Evolutionary conservation across 1,139 yeast genomes (phyloP).

Genomic region (Eremothecium gossypii): DNA sequence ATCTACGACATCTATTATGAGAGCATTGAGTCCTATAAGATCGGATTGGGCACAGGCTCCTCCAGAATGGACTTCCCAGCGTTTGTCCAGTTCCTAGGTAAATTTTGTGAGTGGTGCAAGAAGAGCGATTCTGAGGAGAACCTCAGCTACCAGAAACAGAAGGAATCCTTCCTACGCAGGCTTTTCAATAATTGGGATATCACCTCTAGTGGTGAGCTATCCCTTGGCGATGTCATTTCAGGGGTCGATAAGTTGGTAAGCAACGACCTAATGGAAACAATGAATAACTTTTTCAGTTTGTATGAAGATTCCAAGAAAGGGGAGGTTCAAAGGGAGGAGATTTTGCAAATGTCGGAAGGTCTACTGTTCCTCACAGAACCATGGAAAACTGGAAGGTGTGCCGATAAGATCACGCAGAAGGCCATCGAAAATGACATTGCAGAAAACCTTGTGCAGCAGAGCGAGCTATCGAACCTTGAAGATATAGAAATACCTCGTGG

Average conservation of each 20-base stretch:
- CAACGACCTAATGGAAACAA: conserved; percentile 66
- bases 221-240: conserved; percentile 57
- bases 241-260: conserved; percentile 68
- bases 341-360: conserved; percentile 80
- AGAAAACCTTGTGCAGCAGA: conserved; percentile 40
- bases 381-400: conserved; percentile 59
- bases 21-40: conserved; percentile 57
- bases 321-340: conserved; percentile 65
- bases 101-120: conserved; percentile 71
- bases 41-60: conserved; percentile 64
- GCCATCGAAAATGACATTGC: conserved; percentile 60
- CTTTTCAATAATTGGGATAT: conserved; percentile 67
- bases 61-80: conserved; percentile 64
- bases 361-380: conserved; percentile 73
- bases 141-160: conserved; percentile 29
- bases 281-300: conserved; percentile 69
- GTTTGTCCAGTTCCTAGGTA: conserved; percentile 65
- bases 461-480: conserved; percentile 25
- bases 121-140: conserved; percentile 33
- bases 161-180: conserved; percentile 45
- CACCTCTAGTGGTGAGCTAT: conserved; percentile 44
- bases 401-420: conserved; percentile 51
- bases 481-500: conserved; percentile 49
- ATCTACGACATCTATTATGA: conserved; percentile 80
- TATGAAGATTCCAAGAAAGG: conserved; percentile 59